phyloP scores from a whole-genome alignment of 169 alveolate species.

The Amoebophrya sp. region DNA sequence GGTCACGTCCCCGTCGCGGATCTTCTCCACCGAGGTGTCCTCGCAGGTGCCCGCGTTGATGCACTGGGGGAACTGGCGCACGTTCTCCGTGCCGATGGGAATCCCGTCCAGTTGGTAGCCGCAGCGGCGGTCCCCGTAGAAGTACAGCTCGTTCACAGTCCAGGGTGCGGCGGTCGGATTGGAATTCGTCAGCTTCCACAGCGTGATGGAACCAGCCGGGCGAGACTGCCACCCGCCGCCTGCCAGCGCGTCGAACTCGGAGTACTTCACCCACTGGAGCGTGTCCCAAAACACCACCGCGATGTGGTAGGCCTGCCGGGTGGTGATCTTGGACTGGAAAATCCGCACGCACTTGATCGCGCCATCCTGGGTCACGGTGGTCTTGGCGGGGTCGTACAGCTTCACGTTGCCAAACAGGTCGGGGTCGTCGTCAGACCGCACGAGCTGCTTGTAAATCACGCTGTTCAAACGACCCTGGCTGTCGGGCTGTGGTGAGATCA shows the following conservation, averaged over 20 bases:
- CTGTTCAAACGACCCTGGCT: not conserved
- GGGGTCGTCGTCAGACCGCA: not conserved
- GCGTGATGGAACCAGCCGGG: not conserved
- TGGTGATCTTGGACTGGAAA: not conserved
- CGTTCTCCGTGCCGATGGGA: not conserved
- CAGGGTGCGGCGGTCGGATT: not conserved
- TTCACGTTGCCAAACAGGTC: not conserved
- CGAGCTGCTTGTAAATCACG: not conserved
- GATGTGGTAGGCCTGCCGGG: not conserved
- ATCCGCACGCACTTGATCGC: not conserved
- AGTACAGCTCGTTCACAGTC: not conserved
- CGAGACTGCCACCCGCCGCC: not conserved
- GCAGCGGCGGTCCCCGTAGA: not conserved
- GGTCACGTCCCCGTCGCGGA: not conserved
- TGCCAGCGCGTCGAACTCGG: not conserved
- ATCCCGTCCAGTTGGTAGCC: not conserved
- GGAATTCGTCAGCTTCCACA: not conserved
- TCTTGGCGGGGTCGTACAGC: not conserved
- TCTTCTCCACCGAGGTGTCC: not conserved
- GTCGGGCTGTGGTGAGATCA: too few species aligned
- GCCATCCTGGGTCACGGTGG: not conserved
- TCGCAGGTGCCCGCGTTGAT: not conserved
- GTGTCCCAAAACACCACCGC: not conserved
- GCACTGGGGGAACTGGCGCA: not conserved
- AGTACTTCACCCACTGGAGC: not conserved